Evolutionary conservation across 495 filamentous ascomycete genomes (phyloP), one percentile per base, ranked within the genome.

Genomic region (Hypoxylon fragiforme): DNA sequence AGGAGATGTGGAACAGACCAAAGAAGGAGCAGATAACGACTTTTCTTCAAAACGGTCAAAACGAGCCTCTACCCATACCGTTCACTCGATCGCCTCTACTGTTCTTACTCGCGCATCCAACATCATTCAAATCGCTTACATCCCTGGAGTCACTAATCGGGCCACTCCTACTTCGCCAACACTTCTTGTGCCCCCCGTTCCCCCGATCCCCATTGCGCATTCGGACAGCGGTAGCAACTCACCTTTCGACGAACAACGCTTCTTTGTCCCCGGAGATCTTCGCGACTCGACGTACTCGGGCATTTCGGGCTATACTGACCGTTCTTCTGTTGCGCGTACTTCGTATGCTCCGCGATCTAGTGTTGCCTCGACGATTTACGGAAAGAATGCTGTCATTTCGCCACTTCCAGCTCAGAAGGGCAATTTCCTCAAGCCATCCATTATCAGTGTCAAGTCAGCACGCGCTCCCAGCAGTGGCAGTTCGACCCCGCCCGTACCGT

Each of bases 61-160:
- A 43, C 81, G 87, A 52, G 81, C 85, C 19, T 90, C 90, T 19
- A 90, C 92, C 28, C 90, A 95, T 62, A 96, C 92, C 3, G 87
- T 90, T 45, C 81, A 85, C 55, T 97, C 92, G 30, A 90, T 97
- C 63, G 94, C 95, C 12, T 96, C 92, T 7, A 97, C 92, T 41
- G 90, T 97, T 45, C 83, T 96, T 46, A 97, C 94, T 4, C 86
- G 94, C 38, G 94, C 94, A 36, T 97, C 92, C 52, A 97, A 98
- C 73, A 90, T 98, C 67, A 98, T 98, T 54, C 94, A 97, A 73
- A 98, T 98, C 69, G 94, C 95, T 36, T 98, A 97, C 70, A 97
- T 98, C 58, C 94, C 94, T 40, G 94, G 94, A 37, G 92, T 97
- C 66, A 97, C 91, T 47, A 97, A 97, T 72, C 82, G 94, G 38